Conservation (phyloP, 2,329 filamentous ascomycete species). For the Aureobasidium sp. region DNA sequence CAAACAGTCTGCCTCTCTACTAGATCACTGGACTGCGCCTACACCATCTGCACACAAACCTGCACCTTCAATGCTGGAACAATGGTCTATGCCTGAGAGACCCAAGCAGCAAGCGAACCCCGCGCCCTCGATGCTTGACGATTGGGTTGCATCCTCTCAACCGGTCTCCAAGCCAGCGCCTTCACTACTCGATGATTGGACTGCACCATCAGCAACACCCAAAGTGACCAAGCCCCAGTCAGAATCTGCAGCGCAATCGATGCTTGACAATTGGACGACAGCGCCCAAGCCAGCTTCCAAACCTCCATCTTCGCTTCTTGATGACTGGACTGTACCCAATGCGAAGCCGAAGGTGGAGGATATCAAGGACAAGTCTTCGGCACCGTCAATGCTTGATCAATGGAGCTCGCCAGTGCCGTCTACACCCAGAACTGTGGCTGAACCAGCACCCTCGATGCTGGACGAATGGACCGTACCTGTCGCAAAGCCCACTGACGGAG, state of each 20-base stretch:
- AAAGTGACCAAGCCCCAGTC: neutral
- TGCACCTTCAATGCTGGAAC: constrained; percentile 22
- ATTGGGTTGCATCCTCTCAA: neutral
- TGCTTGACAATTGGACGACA: constrained; percentile 22
- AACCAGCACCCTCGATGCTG: neutral
- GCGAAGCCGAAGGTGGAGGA: neutral
- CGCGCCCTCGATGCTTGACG: constrained; percentile 13
- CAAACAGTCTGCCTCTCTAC: constrained; percentile 28
- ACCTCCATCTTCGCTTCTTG: neutral
- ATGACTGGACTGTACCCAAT: neutral
- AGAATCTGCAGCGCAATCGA: constrained; percentile 10
- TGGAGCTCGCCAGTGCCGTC: neutral
- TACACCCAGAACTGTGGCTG: neutral
- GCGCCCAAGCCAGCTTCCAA: neutral
- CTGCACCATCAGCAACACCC: neutral
- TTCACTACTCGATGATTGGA: constrained; percentile 22
- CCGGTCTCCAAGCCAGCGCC: constrained; percentile 25
- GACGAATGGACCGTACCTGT: neutral
- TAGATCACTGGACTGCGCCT: constrained; percentile 18
- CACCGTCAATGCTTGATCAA: constrained; percentile 10
- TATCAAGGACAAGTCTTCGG: neutral
- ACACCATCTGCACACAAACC: neutral
- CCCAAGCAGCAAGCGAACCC: neutral
- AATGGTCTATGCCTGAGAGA: constrained; percentile 17
- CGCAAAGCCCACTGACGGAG: neutral